Evolutionary conservation across 352 stramenopile genomes (phyloP).

Genomic region (Pythium dissotocum): DNA sequence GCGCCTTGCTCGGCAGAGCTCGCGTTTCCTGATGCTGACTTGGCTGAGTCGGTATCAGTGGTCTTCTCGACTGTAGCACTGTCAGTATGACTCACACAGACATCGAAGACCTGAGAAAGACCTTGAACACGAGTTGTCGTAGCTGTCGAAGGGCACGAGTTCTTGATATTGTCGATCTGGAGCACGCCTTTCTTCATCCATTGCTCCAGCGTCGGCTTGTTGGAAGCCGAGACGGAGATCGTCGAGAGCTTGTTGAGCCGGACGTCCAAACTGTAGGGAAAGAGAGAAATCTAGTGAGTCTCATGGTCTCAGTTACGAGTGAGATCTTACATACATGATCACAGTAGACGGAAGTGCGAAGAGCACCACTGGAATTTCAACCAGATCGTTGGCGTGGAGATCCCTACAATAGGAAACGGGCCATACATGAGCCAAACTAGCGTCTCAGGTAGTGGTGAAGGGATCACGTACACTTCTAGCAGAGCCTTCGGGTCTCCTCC

Average conservation of each 20-base stretch:
- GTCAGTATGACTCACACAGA: slow-evolving; percentile 24
- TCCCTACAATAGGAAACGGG: slow-evolving; percentile 30
- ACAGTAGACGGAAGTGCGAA: slow-evolving; percentile 22
- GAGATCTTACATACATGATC: slow-evolving; percentile 22
- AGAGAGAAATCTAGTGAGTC: slow-evolving; percentile 5
- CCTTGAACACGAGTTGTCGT: slow-evolving; percentile 22
- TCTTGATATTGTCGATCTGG: slow-evolving; percentile 34
- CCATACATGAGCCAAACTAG: no score
- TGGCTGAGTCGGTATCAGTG: neutral
- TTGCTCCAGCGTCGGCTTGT: slow-evolving; percentile 30
- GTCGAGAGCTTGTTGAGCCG: slow-evolving; percentile 38
- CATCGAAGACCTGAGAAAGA: slow-evolving; percentile 29
- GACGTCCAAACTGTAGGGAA: slow-evolving; percentile 38
- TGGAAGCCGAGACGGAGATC: slow-evolving; percentile 33
- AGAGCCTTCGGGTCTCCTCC: slow-evolving; percentile 26
- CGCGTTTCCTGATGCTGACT: neutral
- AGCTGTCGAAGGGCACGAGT: slow-evolving; percentile 7
- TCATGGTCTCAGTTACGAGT: no score
- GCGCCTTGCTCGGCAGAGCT: neutral
- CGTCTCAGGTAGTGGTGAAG: neutral
- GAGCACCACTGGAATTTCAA: slow-evolving; percentile 30
- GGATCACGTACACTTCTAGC: slow-evolving; percentile 8
- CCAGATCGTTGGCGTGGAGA: slow-evolving; percentile 44
- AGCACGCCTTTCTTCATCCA: slow-evolving; percentile 41
- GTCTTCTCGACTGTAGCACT: neutral